Evolutionary conservation across 345 rosid genomes (phyloP), one percentile per base, ranked within the genome.

Genomic region (Murraya koenigii): DNA sequence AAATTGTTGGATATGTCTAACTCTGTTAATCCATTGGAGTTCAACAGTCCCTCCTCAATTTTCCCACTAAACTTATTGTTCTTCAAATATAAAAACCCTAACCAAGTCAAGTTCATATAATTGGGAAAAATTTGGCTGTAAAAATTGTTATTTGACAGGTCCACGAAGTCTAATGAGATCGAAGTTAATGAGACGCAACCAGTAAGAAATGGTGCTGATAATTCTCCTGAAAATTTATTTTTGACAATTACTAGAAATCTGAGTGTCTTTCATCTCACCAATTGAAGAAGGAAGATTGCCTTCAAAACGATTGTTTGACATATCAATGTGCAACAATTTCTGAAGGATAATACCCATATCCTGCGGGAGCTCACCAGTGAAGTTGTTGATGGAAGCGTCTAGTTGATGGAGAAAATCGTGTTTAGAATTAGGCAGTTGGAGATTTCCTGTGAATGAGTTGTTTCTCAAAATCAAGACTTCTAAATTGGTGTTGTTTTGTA

Each of bases 21-120:
- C 5, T 1, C 32, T 0, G 1, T 1, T 25, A 60, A 60, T 0
- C 1, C 0, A 0, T 5, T 9, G 5, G 32, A 11, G 1, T 60
- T 60, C 63, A 11, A 3, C 32, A 60, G 6, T 1, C 64, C 64
- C 10, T 60, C 33, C 13, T 25, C 6, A 25, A 60, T 60, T 4
- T 60, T 3, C 6, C 64, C 64, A 25, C 64, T 60, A 4, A 60
- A 60, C 2, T 25, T 6, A 25, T 60, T 60, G 19, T 25, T 25
- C 15, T 10, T 6, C 6, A 60, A 60, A 25, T 60, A 26, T 26
- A 60, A 25, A 28, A 4, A 25, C 5, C 1, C 0, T 2, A 60
- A 3, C 0, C 25, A 4, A 23, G 32, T 25, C 32, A 60, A 8
- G 32, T 60, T 60, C 32, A 25, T 60, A 25, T 10, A 60, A 3